Percentiles rank a stretch among this genome's conserved stretches.
Evolutionary conservation across 352 stramenopile species (phyloP).

Genomic region (Phytophthora sansomeana): DNA sequence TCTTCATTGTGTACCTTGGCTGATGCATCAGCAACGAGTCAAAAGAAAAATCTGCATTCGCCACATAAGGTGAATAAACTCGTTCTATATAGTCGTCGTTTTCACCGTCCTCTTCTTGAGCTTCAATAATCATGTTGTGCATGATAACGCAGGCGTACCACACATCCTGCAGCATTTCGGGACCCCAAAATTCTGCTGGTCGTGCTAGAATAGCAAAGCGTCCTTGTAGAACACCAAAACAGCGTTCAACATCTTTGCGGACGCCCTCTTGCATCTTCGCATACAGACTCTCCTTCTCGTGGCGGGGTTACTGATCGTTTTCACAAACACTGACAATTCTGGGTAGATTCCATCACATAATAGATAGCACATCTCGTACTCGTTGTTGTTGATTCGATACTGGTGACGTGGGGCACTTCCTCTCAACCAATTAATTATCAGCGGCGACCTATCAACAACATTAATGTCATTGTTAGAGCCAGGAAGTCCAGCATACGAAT

Average conservation of each 20-base stretch:
- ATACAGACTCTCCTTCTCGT: constrained; percentile 20
- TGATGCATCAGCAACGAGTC: not conserved
- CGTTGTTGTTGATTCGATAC: constrained; percentile 23
- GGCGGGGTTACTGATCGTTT: constrained; percentile 27
- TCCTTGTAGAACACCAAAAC: not conserved
- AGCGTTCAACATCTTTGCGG: constrained; percentile 38
- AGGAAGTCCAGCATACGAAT: constrained; percentile 20
- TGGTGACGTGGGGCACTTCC: constrained; percentile 5
- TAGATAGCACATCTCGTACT: constrained; percentile 27
- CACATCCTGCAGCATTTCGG: not conserved
- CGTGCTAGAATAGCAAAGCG: not conserved
- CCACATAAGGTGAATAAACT: not conserved
- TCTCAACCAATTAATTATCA: constrained; percentile 24
- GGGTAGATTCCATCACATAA: constrained; percentile 41
- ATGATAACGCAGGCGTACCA: not conserved
- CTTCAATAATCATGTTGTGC: not conserved
- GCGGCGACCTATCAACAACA: constrained; percentile 34
- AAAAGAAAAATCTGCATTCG: not conserved
- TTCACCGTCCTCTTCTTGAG: not conserved
- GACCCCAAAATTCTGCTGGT: not conserved
- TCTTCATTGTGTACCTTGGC: not conserved
- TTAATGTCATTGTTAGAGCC: constrained; percentile 49
- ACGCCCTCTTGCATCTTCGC: constrained; percentile 27
- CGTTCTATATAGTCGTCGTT: not conserved
- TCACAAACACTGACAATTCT: constrained; percentile 24